phyloP scores from a whole-genome alignment of 2,329 filamentous ascomycete genomes.

The Epichloe elymi region DNA sequence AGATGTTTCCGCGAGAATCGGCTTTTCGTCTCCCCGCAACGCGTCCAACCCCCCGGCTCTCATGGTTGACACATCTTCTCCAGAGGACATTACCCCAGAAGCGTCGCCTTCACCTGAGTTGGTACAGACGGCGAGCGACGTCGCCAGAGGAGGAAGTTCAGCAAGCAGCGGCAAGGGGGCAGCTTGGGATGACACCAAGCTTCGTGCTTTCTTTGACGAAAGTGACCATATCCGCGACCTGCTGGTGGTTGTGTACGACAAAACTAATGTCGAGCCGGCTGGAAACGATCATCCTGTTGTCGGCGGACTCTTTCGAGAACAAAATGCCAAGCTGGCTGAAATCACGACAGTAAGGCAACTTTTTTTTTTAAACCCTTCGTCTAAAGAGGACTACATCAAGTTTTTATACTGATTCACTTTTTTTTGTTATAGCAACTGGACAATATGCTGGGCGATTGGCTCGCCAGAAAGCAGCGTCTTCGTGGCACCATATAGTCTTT shows the following conservation, averaged over 20 bases:
- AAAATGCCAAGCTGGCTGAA: slow-evolving; percentile 73
- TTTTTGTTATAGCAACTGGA: slow-evolving; percentile 54
- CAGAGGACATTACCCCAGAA: slow-evolving; percentile 50
- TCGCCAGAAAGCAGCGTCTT: slow-evolving; percentile 56
- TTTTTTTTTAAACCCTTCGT: not conserved
- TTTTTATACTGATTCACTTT: not conserved
- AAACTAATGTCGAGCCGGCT: slow-evolving; percentile 66
- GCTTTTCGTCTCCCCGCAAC: slow-evolving; percentile 14
- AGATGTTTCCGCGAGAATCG: slow-evolving; percentile 11
- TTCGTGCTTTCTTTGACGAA: slow-evolving; percentile 85
- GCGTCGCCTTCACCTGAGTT: slow-evolving; percentile 54
- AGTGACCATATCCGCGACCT: slow-evolving; percentile 80
- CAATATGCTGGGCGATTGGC: slow-evolving; percentile 71
- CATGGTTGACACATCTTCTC: slow-evolving; percentile 57
- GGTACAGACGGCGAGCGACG: slow-evolving; percentile 31
- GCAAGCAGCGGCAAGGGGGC: slow-evolving; percentile 24
- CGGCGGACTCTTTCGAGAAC: slow-evolving; percentile 68
- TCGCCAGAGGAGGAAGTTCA: slow-evolving; percentile 22
- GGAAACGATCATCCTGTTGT: slow-evolving; percentile 78
- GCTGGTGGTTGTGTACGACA: slow-evolving; percentile 85
- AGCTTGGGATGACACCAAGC: slow-evolving; percentile 74
- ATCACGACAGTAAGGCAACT: slow-evolving; percentile 61
- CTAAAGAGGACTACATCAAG: not conserved
- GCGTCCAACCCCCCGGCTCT: slow-evolving; percentile 51
- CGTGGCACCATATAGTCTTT: slow-evolving; percentile 31